Conservation (phyloP, 2,329 filamentous ascomycete genomes). For the Colletotrichum trifolii region DNA sequence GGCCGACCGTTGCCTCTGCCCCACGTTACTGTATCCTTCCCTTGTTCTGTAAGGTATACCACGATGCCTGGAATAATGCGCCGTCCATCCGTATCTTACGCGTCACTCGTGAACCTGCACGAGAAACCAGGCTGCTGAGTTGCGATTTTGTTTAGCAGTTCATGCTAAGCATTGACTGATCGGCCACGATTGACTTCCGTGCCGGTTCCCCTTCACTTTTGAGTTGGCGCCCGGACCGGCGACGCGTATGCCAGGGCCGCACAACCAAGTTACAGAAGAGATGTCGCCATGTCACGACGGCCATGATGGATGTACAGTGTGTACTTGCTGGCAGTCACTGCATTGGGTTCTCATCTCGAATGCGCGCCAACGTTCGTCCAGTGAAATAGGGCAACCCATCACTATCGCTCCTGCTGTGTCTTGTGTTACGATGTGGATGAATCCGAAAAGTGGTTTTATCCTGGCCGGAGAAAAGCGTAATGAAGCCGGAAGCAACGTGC, state of each 20-base stretch:
- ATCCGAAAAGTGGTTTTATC: slow-evolving; percentile 29
- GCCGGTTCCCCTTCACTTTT: slow-evolving; percentile 9
- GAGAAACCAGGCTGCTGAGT: slow-evolving; percentile 8
- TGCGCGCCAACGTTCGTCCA: no score
- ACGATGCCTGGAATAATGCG: background rate
- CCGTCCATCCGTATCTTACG: background rate
- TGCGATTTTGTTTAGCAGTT: slow-evolving; percentile 14
- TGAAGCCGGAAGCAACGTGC: slow-evolving; percentile 1
- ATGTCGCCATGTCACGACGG: background rate
- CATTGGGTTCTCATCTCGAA: no score
- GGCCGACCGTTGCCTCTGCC: background rate
- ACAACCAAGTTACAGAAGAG: background rate
- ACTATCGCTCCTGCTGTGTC: background rate
- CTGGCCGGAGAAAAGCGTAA: slow-evolving; percentile 28
- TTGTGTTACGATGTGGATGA: slow-evolving; percentile 20
- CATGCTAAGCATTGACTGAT: slow-evolving; percentile 31
- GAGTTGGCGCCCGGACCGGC: slow-evolving; percentile 5
- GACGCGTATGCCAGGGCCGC: background rate
- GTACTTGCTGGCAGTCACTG: no score
- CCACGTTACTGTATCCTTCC: background rate
- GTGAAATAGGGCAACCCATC: no score
- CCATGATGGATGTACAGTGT: background rate
- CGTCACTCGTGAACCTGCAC: background rate
- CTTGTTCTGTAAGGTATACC: background rate
- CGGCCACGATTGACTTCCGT: slow-evolving; percentile 25